Evolutionary conservation across 2,329 filamentous ascomycete genomes (phyloP), one percentile per base, ranked within the genome.

Genomic region (Fusarium keratoplasticum): DNA sequence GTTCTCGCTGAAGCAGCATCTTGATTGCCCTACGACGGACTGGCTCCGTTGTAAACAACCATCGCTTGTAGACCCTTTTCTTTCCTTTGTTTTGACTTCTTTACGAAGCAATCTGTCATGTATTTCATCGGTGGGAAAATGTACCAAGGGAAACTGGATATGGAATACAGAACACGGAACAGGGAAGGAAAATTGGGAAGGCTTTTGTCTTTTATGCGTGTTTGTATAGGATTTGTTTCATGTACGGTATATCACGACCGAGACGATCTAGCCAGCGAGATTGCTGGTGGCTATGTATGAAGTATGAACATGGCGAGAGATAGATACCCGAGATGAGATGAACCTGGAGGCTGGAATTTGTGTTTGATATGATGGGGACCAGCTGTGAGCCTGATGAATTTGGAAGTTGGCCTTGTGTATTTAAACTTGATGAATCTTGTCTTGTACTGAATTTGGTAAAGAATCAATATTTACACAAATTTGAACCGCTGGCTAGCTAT

Each of bases 1-100:
- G 89, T 91, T 1, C 80, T 92, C 35, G 86, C 87, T 5, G 89
- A 92, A 77, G 89, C 89, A 29, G 89, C 89, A 6, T 79, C 79
- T 11, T 72, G 55, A 70, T 69, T 29, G 27, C 11, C 8, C 4
- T 22, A 35, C 52, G 40, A 44, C 66, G 72, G 74, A 44, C 66
- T 50, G 65, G 62, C 22, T 73, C 69, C 61, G 63, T 44, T 55
- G n/a, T 29, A 35, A 27, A 66, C 20, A 50, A 35, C 36, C 27
- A 22, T 38, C 33, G 47, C 47, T 14, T 35, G 42, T 31, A 52
- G 47, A 54, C 47, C 8, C 47, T 20, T 62, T 27, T 13, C 6
- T 69, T 69, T 57, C 33, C 20, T 66, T 62, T 71, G 20, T 61
- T 20, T 7, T 54, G 61, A 16, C 18, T 4, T 61, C 25, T 55